Base-by-base conservation (phyloP, 1,139 yeast genomes). In the Suhomyces anneliseae region DNA sequence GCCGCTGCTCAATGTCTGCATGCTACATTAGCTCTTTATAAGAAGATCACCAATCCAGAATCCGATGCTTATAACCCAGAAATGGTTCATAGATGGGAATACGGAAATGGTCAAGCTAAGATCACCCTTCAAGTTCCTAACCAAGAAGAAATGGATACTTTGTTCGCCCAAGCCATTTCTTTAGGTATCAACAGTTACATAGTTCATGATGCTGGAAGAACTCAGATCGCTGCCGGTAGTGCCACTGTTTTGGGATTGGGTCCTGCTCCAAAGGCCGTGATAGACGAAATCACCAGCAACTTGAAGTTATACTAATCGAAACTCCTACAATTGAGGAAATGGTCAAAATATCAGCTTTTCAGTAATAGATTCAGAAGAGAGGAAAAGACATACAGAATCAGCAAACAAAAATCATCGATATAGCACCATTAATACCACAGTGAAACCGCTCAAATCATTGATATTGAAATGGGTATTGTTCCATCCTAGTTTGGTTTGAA, bases 1-100 rank as follows among this genome's bases (percentile, higher is more conserved):
- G 87, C 89, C 1, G 98, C 98, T 1, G 99, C 99, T 2, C 99
- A 93, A 65, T 92, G 98, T 65, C 86, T 90, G 44, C 99, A 93
- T 70, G 99, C 99, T n/a, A 95, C 99, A 0, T 75, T 93, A 40
- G 93, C 95, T 0, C 82, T 95, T 55, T 93, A 88, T 67, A 85
- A 87, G 60, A 74, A 84, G 52, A 87, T 90, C 63, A 70, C 79
- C 27, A 73, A 78, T 36, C 76, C 81, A 7, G 69, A 78, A 8
- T 68, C 76, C 8, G 76, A 72, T 6, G 83, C 88, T 3, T 84
- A 71, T 58, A 85, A 85, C 55, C 79, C 83, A 7, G 71, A 70
- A 24, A 68, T 87, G 78, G 74, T 85, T 8, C 66, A 70, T n/a
- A 74, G 93, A 58, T 93, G 99, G 99, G 85, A 85, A 54, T 64